These are phyloP conservation scores for Fusarium coicis DNA, from an alignment of 2,329 filamentous ascomycete species.

Conservation along the genomic window DNA sequence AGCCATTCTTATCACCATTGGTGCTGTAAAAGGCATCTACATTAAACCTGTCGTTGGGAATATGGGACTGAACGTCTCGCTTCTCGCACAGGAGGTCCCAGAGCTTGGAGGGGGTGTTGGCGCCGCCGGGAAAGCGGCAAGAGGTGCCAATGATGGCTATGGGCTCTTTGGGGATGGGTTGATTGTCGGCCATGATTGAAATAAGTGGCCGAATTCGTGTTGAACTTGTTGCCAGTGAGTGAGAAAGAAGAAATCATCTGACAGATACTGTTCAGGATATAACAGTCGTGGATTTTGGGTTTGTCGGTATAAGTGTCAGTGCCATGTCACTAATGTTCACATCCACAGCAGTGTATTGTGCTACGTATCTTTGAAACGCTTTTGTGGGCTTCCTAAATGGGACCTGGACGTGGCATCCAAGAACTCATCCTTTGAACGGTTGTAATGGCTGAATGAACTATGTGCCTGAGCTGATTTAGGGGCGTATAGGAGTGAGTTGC, in stretches of 20 bases:
- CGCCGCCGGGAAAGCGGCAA: conserved; percentile 53
- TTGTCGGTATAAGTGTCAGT: not conserved
- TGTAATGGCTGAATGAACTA: not conserved
- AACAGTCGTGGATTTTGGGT: not conserved
- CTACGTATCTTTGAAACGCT: not conserved
- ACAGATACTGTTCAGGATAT: not conserved
- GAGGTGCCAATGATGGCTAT: conserved; percentile 55
- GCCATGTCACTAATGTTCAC: not conserved
- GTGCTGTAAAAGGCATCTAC: conserved; percentile 7
- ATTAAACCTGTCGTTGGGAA: not conserved
- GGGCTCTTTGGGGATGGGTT: conserved; percentile 42
- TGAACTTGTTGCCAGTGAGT: not conserved
- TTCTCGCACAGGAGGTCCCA: conserved; percentile 11
- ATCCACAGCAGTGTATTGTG: not conserved
- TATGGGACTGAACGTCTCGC: not conserved
- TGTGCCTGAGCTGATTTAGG: not conserved
- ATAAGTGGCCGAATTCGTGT: not conserved
- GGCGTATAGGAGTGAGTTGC: not conserved
- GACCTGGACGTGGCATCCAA: not conserved
- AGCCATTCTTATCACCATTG: conserved; percentile 1
- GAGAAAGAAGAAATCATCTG: not conserved
- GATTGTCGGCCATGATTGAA: not conserved
- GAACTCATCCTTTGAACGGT: not conserved
- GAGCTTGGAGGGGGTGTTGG: conserved; percentile 34
- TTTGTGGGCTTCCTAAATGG: not conserved